Conservation (phyloP, 208 protist genomes). For the Novymonas esmeraldas region DNA sequence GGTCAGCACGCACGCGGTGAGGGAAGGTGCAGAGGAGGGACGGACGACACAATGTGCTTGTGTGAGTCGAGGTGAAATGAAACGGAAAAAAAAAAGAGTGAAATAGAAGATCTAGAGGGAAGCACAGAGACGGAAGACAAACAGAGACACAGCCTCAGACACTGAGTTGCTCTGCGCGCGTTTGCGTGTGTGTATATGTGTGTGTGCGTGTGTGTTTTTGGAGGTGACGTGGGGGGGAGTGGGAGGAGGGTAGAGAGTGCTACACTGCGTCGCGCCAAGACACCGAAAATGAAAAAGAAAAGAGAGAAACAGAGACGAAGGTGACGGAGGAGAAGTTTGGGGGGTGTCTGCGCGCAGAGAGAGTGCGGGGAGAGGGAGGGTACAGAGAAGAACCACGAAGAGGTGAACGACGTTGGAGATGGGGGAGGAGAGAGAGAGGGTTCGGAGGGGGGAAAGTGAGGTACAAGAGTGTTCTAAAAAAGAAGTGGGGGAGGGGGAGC, state of each 20-base stretch:
- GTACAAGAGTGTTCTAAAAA: background rate
- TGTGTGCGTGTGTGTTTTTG: background rate
- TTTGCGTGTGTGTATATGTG: background rate
- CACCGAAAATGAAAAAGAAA: constrained; percentile 2
- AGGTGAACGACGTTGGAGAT: background rate
- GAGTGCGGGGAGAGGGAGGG: background rate
- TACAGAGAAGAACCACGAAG: background rate
- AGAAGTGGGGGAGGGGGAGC: no score
- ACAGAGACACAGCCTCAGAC: background rate
- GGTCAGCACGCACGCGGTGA: background rate
- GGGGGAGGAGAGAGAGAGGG: background rate
- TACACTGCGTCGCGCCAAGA: no score
- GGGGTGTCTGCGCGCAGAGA: no score
- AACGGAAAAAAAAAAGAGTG: background rate
- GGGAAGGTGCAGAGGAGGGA: background rate
- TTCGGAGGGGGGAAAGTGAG: background rate
- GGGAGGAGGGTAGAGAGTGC: no score
- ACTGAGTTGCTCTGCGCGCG: background rate
- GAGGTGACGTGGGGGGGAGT: background rate
- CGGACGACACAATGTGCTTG: background rate
- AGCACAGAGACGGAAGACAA: background rate
- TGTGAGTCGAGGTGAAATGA: background rate
- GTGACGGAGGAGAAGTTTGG: no score
- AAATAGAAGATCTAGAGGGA: background rate
- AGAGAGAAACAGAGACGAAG: constrained; percentile 8